A percentile compares a stretch with the other conserved stretches of the same genome.
These are phyloP conservation scores for Falciphora oryzae DNA, from an alignment of 2,329 filamentous ascomycete species.

Conservation along the genomic window DNA sequence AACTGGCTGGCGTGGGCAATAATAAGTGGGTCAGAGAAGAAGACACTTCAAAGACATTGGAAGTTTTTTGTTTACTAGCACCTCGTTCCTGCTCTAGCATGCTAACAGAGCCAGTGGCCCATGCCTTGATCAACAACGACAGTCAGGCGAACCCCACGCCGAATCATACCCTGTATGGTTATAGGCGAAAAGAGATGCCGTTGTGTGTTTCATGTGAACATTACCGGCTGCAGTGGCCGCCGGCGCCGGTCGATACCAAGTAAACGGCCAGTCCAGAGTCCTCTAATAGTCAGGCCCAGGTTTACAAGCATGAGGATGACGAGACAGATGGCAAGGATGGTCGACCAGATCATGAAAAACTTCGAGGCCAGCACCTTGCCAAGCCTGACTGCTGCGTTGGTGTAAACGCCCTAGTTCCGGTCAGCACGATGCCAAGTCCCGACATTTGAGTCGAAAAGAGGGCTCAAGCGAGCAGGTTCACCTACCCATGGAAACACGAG, in stretches of 20 bases:
- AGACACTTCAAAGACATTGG: no score
- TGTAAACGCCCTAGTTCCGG: slow-evolving; percentile 29
- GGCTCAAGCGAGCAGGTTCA: background rate
- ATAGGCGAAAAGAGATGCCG: background rate
- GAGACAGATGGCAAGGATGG: slow-evolving; percentile 27
- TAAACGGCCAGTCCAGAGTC: slow-evolving; percentile 7
- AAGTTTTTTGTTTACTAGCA: no score
- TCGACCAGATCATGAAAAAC: slow-evolving; percentile 32
- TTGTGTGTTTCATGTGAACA: background rate
- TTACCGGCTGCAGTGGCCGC: background rate
- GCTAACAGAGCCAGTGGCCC: no score
- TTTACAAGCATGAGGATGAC: slow-evolving; percentile 20
- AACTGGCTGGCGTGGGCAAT: no score
- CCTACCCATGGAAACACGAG: slow-evolving; percentile 34
- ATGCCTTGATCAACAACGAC: no score
- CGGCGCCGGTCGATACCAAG: slow-evolving; percentile 1
- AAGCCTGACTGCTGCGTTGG: slow-evolving; percentile 30
- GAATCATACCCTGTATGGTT: background rate
- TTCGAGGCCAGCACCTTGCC: slow-evolving; percentile 31
- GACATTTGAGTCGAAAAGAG: background rate
- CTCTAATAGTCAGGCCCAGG: slow-evolving; percentile 2
- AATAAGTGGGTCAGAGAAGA: no score
- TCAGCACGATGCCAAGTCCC: background rate
- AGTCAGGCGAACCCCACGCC: no score
- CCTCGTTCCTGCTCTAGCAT: no score